Percentiles rank a stretch among this genome's conserved stretches.
phyloP scores from a whole-genome alignment of 495 filamentous ascomycete species.

The Oleoguttula mirabilis region DNA sequence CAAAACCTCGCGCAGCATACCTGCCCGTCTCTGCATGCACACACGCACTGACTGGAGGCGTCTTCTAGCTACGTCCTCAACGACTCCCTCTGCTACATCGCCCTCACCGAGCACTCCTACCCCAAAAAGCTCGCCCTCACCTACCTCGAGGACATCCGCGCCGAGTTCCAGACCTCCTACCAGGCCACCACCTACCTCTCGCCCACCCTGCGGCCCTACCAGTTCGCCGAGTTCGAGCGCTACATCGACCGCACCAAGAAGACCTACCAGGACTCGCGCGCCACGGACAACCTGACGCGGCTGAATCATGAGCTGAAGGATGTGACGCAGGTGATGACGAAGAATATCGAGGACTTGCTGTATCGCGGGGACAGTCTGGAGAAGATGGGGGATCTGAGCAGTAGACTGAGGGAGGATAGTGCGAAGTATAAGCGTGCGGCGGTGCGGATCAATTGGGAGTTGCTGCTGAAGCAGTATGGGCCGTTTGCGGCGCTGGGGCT shows the following conservation, averaged over 20 bases:
- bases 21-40: not conserved
- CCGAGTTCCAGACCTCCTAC: conserved; percentile 87
- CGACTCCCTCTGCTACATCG: conserved; percentile 73
- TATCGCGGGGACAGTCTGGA: conserved; percentile 93
- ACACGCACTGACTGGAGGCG: too few species aligned
- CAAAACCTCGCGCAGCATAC: not conserved
- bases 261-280: conserved; percentile 86
- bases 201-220: conserved; percentile 73
- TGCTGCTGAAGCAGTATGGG: conserved; percentile 72
- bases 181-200: conserved; percentile 55
- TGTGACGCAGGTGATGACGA: conserved; percentile 98
- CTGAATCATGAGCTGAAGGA: conserved; percentile 92
- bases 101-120: conserved; percentile 85
- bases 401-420: conserved; percentile 75
- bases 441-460: conserved; percentile 95
- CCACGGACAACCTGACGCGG: conserved; percentile 73
- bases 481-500: conserved; percentile 15
- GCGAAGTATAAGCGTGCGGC: conserved; percentile 87
- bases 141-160: conserved; percentile 79
- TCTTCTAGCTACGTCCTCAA: conserved; percentile 79
- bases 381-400: conserved; percentile 92
- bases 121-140: conserved; percentile 98
- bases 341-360: conserved; percentile 97
- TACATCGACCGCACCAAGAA: conserved; percentile 90
- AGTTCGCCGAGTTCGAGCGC: conserved; percentile 94